These are phyloP conservation scores for Colletotrichum sp. DNA, from an alignment of 2,329 filamentous ascomycete genomes.

Conservation along the genomic window DNA sequence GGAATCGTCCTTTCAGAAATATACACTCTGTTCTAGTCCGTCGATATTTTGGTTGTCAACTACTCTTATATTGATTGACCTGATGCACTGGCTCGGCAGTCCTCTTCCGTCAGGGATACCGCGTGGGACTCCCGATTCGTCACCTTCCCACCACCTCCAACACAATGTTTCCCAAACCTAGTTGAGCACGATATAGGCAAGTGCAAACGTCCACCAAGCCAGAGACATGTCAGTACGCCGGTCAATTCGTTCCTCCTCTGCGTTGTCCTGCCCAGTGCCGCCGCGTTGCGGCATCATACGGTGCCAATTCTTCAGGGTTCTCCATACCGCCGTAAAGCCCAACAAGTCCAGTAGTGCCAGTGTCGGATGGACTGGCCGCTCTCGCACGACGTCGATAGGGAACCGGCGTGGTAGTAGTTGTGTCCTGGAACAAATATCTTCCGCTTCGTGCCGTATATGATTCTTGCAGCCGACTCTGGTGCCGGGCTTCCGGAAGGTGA, in stretches of 20 bases:
- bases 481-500: conserved; percentile 52
- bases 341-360: conserved; percentile 46
- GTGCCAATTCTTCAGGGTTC: conserved; percentile 44
- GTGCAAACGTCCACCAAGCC: neutral
- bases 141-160: neutral
- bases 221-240: neutral
- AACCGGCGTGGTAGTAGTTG: neutral
- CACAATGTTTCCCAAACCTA: neutral
- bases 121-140: neutral
- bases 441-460: conserved; percentile 47
- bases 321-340: conserved; percentile 54
- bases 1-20: neutral
- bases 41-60: neutral
- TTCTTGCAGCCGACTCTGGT: conserved; percentile 45
- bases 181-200: neutral
- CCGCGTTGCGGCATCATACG: neutral
- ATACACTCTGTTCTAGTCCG: neutral
- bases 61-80: neutral
- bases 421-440: neutral
- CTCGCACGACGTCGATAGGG: conserved; percentile 20
- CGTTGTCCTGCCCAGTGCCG: neutral
- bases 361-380: conserved; percentile 38
- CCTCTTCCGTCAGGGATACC: neutral
- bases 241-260: neutral
- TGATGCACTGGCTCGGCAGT: neutral